phyloP scores from a whole-genome alignment of 2,329 filamentous ascomycete species.

The Ambrosiella xylebori region DNA sequence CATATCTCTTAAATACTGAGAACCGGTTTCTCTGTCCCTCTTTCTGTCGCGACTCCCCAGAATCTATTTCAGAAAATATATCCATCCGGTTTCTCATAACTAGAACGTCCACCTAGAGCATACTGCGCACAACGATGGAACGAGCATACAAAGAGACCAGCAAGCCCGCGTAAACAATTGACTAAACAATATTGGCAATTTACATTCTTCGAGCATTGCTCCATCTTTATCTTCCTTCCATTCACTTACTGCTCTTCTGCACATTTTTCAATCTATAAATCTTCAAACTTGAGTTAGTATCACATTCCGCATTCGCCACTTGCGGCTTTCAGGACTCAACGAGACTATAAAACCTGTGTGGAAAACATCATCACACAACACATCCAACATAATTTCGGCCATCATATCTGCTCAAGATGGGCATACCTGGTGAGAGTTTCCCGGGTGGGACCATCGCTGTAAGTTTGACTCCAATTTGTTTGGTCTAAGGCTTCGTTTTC shows the following conservation, averaged over 20 bases:
- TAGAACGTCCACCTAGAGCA: too few species aligned
- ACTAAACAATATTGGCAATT: background rate
- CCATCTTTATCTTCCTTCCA: background rate
- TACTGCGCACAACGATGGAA: too few species aligned
- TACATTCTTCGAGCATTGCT: background rate
- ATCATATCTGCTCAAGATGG: conserved; percentile 11
- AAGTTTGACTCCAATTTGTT: conserved; percentile 20
- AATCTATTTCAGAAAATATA: too few species aligned
- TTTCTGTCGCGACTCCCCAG: too few species aligned
- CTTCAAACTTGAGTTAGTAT: background rate
- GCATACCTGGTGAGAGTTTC: conserved; percentile 45
- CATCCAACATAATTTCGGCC: conserved; percentile 18
- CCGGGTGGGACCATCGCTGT: conserved; percentile 63
- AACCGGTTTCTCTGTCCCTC: background rate
- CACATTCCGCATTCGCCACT: background rate
- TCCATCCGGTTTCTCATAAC: too few species aligned
- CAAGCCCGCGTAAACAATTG: too few species aligned
- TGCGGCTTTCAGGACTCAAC: background rate
- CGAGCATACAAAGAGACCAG: too few species aligned
- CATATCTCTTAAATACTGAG: background rate
- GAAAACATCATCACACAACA: too few species aligned
- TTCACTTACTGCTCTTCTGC: background rate
- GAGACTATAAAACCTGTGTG: too few species aligned
- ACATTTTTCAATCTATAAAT: background rate
- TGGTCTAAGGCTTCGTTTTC: background rate